Evolutionary conservation across 2,329 filamentous ascomycete genomes (phyloP), one percentile per base, ranked within the genome.

Genomic region (Aspergillus uvarum): DNA sequence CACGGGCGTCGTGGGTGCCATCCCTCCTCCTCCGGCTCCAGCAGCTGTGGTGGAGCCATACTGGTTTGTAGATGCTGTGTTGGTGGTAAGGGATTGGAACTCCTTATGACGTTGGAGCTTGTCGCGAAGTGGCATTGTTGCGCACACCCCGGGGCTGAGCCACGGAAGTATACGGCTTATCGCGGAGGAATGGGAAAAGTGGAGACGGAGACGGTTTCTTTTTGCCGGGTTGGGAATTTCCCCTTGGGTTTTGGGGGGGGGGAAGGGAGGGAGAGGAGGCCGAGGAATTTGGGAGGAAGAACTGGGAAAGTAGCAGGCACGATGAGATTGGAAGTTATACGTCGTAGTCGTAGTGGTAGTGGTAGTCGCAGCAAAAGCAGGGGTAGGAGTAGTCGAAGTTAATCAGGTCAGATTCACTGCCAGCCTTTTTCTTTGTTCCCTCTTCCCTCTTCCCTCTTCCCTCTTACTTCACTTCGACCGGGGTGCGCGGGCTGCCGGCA

Each of bases 121-220:
- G 66, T 87, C 82, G 70, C 81, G 82, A 62, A 89, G 76, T 62
- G 84, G 79, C 83, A 88, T 88, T n/a, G 59, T 68, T 65, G 56
- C 50, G 52, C 35, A 54, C 51, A 19, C 32, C 26, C 26, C 7
- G 26, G 32, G 62, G 21, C 53, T 42, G 49, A 31, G 57, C 19
- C 56, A 29, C 26, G 26, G 54, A 54, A 51, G 48, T 52, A 44
- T 16, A n/a, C 48, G 38, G 55, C 51, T 58, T 56, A 54, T 62
- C 54, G 54, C 50, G 51, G 52, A 56, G 29, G 24, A 47, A 59
- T 58, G 26, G 26, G 56, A 50, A 56, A 56, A 56, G 26, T 54
- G 42, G 44, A 56, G 44, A 59, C 53, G 26, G 26, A 7, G 24
- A 7, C 7, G 26, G 26, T 51, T 52, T 49, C 35, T 50, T 21